Conservation (phyloP, 495 filamentous ascomycete genomes). For the Podospora didyma region DNA sequence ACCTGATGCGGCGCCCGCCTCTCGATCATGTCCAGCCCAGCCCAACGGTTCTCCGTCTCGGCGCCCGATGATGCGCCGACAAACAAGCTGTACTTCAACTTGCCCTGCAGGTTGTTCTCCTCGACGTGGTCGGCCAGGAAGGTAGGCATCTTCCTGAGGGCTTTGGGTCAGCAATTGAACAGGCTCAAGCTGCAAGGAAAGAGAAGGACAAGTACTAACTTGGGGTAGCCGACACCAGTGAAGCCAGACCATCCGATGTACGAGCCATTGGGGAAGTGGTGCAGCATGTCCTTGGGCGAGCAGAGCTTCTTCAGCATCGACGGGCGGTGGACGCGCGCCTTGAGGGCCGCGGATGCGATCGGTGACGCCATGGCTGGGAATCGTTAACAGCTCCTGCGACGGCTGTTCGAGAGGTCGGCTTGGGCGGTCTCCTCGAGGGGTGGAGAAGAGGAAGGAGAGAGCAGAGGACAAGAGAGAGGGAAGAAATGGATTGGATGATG, state of each 20-base stretch:
- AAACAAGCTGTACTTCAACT: constrained; percentile 81
- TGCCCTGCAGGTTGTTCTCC: constrained; percentile 78
- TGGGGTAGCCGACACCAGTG: constrained; percentile 87
- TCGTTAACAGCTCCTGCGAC: background rate
- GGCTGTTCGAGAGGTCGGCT: background rate
- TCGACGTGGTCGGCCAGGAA: constrained; percentile 87
- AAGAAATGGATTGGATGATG: background rate
- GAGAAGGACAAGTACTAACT: constrained; percentile 52
- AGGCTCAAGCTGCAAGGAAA: background rate
- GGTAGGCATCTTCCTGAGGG: constrained; percentile 69
- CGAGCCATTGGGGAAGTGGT: constrained; percentile 74
- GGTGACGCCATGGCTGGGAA: constrained; percentile 31
- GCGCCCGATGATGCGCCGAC: constrained; percentile 86
- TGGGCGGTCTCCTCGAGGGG: background rate
- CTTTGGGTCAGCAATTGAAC: constrained; percentile 9
- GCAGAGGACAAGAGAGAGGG: background rate
- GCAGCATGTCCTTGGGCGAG: constrained; percentile 72
- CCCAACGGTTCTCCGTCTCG: constrained; percentile 92
- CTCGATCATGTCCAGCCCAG: constrained; percentile 81
- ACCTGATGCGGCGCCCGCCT: constrained; percentile 83
- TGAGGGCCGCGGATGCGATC: constrained; percentile 68
- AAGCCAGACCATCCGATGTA: constrained; percentile 91
- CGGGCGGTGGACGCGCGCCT: constrained; percentile 68
- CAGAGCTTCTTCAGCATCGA: constrained; percentile 77
- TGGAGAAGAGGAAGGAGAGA: background rate